phyloP scores from a whole-genome alignment of 2,329 filamentous ascomycete species.

The Colletotrichum cordylinicola region DNA sequence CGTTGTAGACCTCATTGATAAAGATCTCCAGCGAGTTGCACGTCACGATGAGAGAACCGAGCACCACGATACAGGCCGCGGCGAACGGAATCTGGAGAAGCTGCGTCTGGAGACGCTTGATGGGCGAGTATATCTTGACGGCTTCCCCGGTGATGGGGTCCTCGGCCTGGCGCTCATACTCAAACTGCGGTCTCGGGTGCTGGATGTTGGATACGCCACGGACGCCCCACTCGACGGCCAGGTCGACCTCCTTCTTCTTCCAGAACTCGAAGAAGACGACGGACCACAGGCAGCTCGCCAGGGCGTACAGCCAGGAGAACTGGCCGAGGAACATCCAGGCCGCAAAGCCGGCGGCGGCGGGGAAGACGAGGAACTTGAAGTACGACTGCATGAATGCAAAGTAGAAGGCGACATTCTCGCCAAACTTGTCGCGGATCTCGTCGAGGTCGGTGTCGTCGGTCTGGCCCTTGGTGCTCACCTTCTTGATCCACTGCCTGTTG shows the following conservation, averaged over 20 bases:
- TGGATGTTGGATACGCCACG: conserved; percentile 84
- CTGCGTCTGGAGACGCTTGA: conserved; percentile 78
- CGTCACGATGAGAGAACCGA: conserved; percentile 82
- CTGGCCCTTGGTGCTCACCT: conserved; percentile 75
- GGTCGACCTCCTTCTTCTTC: conserved; percentile 90
- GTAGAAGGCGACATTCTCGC: conserved; percentile 89
- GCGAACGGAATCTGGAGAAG: conserved; percentile 86
- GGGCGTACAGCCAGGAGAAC: conserved; percentile 82
- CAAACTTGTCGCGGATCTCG: conserved; percentile 77
- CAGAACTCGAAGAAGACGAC: conserved; percentile 93
- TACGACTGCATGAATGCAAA: conserved; percentile 94
- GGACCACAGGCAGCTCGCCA: conserved; percentile 84
- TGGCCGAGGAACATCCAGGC: conserved; percentile 84
- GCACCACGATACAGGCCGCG: conserved; percentile 69
- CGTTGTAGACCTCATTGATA: conserved; percentile 91
- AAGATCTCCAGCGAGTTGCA: conserved; percentile 96
- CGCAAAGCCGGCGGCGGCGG: conserved; percentile 76
- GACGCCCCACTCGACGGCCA: conserved; percentile 88
- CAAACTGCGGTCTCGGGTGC: conserved; percentile 77
- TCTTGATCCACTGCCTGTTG: conserved; percentile 77
- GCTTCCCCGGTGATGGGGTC: conserved; percentile 86
- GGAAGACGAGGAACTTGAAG: conserved; percentile 84
- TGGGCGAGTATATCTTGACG: conserved; percentile 76
- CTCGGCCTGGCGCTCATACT: conserved; percentile 76
- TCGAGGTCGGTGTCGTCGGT: conserved; percentile 72